Evolutionary conservation across 345 rosid species (phyloP), one percentile per base, ranked within the genome.

Genomic region (Eucalyptus marginata): DNA sequence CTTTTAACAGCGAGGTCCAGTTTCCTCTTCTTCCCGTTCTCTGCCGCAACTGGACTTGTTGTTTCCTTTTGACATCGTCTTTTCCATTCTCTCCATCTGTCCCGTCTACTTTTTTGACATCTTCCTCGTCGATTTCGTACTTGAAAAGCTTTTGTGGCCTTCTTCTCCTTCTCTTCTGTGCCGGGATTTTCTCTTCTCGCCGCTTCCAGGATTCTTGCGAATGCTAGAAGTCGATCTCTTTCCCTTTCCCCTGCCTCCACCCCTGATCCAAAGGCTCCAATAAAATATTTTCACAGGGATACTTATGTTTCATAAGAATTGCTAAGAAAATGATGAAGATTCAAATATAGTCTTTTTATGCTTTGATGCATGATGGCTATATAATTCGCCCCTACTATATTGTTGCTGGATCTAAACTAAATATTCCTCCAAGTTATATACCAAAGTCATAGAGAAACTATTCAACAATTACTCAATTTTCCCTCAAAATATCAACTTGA

Each of bases 161-260:
- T 90, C 15, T 47, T 47, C 96, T 95, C 68, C 97, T 93, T 90
- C 95, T 93, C 92, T 94, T 95, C 88, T 93, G 95, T 7, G 92
- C 91, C 7, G 97, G 97, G 89, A 94, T 93, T 88, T 93, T 95
- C 88, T 94, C 97, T 84, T 94, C 91, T 93, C 97, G 1, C 95
- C 94, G 76, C 93, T 93, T 88, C 94, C 95, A 22, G 88, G 36
- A 87, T 95, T 94, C 7, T 95, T 95, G 27, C 91, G 93, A 91
- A 90, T 92, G 91, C 90, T 90, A 22, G 87, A 92, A 24, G 94
- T 90, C 90, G 90, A 71, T 90, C 88, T 94, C 91, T 93, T 95
- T 31, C 93, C 96, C 90, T 95, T 95, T 87, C 95, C 96, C 89
- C 96, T 94, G 86, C 96, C 97, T 94, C 97, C 93, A 90, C 96